These are phyloP conservation scores for Arabidopsis suecica DNA, from an alignment of 345 rosid species.

Conservation along the genomic window DNA sequence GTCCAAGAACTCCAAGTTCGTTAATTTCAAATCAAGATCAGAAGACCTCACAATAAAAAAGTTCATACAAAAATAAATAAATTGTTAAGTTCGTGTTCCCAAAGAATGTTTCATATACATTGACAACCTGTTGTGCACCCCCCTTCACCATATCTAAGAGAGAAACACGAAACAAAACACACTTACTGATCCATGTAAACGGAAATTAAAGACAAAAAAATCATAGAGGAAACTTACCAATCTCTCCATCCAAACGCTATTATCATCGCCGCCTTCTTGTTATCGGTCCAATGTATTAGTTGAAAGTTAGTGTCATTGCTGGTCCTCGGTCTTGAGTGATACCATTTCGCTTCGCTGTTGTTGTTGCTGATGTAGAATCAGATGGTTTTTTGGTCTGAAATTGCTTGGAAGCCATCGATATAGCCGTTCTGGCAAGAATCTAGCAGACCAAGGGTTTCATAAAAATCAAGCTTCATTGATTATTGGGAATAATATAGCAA, in stretches of 20 bases:
- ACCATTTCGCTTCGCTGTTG: constrained; percentile 76
- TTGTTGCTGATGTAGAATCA: constrained; percentile 45
- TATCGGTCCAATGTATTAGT: not conserved
- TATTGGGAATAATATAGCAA: constrained; percentile 1
- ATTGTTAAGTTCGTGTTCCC: constrained; percentile 1
- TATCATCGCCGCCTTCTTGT: not conserved
- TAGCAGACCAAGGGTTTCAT: constrained; percentile 38
- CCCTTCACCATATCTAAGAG: constrained; percentile 29
- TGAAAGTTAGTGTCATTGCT: constrained; percentile 51
- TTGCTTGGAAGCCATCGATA: constrained; percentile 65
- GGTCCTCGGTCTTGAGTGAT: constrained; percentile 68
- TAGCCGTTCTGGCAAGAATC: constrained; percentile 78
- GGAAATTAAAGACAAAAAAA: not conserved
- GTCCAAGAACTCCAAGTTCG: not conserved
- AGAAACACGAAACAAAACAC: not conserved
- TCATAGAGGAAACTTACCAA: constrained; percentile 4
- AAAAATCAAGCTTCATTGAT: constrained; percentile 5
- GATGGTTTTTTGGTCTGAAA: constrained; percentile 50
- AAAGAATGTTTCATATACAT: constrained; percentile 45
- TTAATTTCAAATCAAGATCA: not conserved
- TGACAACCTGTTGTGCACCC: constrained; percentile 6
- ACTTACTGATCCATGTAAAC: not conserved
- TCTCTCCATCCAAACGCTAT: constrained; percentile 6
- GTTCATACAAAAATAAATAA: not conserved
- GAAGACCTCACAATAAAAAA: not conserved